Base-by-base conservation (phyloP, 2,329 filamentous ascomycete species). In the Talaromyces albobiverticillius region DNA sequence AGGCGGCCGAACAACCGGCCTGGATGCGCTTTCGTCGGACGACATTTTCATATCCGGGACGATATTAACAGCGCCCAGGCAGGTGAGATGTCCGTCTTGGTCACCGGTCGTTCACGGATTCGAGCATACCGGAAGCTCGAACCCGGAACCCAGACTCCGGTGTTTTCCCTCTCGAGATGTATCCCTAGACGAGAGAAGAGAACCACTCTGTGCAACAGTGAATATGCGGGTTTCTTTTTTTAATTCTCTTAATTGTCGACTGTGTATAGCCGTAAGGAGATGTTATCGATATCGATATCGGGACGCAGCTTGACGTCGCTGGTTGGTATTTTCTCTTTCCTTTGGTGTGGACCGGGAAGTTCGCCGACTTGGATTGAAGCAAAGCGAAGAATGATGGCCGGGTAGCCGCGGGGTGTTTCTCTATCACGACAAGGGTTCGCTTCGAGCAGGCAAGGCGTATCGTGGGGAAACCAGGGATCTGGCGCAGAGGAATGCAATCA, bases 41-140 rank as follows among this genome's bases (percentile, higher is more conserved):
- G 71, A 70, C 76, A 79, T 79, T 60, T 65, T 73, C 64, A 70
- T 76, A 77, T 78, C 60, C 38, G 32, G 23, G 29, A 65, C n/a
- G n/a, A n/a, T n/a, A n/a, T n/a, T n/a, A 72, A 63, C 63, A 63
- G 62, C 62, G 58, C 65, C 67, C 67, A 66, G 67, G 66, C 64
- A 67, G 67, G 65, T 62, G 50, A 29, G 32, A 46, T 66, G 61
- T 67, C 64, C 64, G 66, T 70, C 63, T 71, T 62, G 62, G 62
- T 74, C 67, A 70, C 64, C 66, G 69, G 68, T 66, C 67, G 69
- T 64, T 70, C 70, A 70, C 70, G 67, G 67, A 70, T 63, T 62
- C 69, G 66, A 71, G 65, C 65, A 72, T 69, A 64, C 65, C 67
- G 69, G 55, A 64, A 66, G 68, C 67, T 69, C 67, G 67, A 57